A percentile compares a stretch with the other conserved stretches of the same genome.
Conservation (phyloP, 2,329 filamentous ascomycete genomes). For the Sclerotinia glacialis region DNA sequence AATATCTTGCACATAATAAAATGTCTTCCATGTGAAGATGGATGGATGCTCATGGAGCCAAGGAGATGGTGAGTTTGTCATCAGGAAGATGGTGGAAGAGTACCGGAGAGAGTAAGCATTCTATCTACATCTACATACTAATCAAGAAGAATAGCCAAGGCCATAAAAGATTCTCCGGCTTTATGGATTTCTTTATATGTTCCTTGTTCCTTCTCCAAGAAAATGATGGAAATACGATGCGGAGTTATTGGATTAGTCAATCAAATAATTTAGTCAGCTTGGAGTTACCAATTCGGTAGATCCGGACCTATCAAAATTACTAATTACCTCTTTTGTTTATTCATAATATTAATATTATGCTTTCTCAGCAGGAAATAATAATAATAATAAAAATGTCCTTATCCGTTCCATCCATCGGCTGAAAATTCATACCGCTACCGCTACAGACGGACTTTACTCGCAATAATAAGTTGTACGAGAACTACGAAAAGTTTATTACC, state of each 20-base stretch:
- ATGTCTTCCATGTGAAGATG: background rate
- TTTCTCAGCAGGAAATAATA: background rate
- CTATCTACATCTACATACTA: background rate
- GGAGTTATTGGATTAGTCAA: slow-evolving; percentile 14
- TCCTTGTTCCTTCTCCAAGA: too few species aligned
- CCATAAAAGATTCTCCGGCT: background rate
- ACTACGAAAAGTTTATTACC: background rate
- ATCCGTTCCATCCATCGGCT: slow-evolving; percentile 7
- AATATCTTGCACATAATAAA: too few species aligned
- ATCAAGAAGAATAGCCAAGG: background rate
- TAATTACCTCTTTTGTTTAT: slow-evolving; percentile 4
- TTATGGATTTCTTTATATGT: too few species aligned
- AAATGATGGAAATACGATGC: slow-evolving; percentile 17
- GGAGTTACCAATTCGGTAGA: background rate
- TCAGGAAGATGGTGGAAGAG: background rate
- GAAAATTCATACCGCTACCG: background rate
- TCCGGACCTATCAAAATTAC: background rate
- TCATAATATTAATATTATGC: too few species aligned
- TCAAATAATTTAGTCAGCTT: background rate
- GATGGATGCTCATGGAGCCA: background rate
- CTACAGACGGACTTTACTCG: background rate
- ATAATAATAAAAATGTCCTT: background rate
- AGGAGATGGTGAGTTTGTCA: background rate
- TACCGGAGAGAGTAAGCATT: background rate
- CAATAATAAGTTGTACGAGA: background rate